Base-by-base conservation (phyloP, 371 early-diverging fungal species). In the Mucor mucedo region DNA sequence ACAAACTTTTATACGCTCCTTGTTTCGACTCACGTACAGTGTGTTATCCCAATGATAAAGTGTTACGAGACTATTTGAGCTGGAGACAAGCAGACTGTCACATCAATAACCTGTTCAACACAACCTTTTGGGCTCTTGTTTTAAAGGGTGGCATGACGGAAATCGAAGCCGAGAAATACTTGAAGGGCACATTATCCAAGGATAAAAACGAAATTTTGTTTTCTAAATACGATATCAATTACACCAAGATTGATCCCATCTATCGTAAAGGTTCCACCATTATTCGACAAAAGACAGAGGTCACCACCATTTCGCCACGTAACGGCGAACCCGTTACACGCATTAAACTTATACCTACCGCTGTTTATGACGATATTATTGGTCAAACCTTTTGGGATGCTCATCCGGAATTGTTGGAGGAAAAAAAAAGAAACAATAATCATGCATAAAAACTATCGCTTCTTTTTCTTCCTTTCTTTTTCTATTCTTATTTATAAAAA, bases 21-120 rank as follows among this genome's bases (percentile, higher is more conserved):
- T 88, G 91, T 33, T 97, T 98, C 71, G 98, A 98, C 82, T 91
- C 90, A 7, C 86, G 98, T 9, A 88, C 88, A 2, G 95, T 98
- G 0, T 77, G 83, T 38, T 98, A 98, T 70, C 98, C 98, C 5
- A 84, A 87, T 4, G 86, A 87, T 44, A 71, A 87, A 39, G 88
- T 90, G 39, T 58, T 98, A 62, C 84, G 91, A 62, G 98, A 98
- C 75, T 98, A 98, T 74, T 78, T 98, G 45, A 76, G 85, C 49
- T 98, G 98, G 98, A 80, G 98, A 38, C 98, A 97, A 75, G 98
- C 89, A 7, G 98, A 98, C 72, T 96, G 95, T 83, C 94, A 91
- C 66, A 92, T 92, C 69, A 93, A 94, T 69, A 92, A 93, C 65
- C 70, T 95, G 55, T 97, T 95, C 76, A 97, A 98, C 71, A 95